Conservation (phyloP, 306 rosid species). For the Trifolium fragiferum region DNA sequence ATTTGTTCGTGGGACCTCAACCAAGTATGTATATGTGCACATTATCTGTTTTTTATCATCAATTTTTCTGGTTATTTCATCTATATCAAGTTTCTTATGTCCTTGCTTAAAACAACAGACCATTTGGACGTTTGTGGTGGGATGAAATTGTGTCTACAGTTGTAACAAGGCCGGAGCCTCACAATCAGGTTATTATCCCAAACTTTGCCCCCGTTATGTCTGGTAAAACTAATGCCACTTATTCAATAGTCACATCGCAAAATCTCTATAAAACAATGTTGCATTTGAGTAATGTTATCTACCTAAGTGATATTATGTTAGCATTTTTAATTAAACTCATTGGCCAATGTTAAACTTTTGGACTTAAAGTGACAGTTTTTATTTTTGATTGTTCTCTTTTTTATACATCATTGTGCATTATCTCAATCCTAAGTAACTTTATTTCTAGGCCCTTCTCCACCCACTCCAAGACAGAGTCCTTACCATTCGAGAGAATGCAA, state of each 20-base stretch:
- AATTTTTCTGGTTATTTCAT: not conserved
- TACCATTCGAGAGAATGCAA: slow-evolving; percentile 68
- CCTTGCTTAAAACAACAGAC: not conserved
- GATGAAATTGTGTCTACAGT: slow-evolving; percentile 53
- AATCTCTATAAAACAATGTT: not conserved
- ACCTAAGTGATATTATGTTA: slow-evolving; percentile 1
- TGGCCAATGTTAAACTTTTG: not conserved
- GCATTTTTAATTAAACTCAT: slow-evolving; percentile 3
- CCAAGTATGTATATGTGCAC: slow-evolving; percentile 40
- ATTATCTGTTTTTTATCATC: not conserved
- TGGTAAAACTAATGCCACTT: not conserved
- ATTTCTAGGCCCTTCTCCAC: slow-evolving; percentile 47
- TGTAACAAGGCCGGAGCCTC: slow-evolving; percentile 53
- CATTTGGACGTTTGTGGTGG: slow-evolving; percentile 57
- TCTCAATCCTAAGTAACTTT: too few relatives aligned
- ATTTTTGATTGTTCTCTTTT: not conserved
- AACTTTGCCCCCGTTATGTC: not conserved
- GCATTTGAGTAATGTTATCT: not conserved
- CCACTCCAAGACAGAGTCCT: slow-evolving; percentile 70
- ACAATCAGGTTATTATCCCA: slow-evolving; percentile 47
- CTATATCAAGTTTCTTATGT: not conserved
- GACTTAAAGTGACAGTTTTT: not conserved
- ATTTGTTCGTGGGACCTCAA: slow-evolving; percentile 48
- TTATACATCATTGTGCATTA: too few relatives aligned
- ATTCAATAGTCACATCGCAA: not conserved